Base-by-base conservation (phyloP, 192 early-diverging fungal species). In the Rhizoclosmatium sp. region DNA sequence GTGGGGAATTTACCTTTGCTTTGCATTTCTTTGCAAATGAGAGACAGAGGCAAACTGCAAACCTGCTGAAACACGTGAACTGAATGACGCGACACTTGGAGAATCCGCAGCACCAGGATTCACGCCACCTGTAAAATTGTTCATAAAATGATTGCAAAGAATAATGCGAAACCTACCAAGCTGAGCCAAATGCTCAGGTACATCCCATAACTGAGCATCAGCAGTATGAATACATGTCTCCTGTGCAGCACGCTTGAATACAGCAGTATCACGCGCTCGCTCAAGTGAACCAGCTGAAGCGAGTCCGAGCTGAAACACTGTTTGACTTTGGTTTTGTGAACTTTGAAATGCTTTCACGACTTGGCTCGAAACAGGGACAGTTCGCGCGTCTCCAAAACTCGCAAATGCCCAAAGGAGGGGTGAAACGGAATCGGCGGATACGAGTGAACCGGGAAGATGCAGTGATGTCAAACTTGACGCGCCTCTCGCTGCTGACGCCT, bases 1-100 rank as follows among this genome's bases (percentile, higher is more conserved):
- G 16, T 65, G 12, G 16, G 4, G 44, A 68, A 41, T 41, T 68
- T 41, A 75, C 72, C 72, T 75, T 44, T 62, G 72, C 60, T 75
- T 75, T n/a, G 45, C 21, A 64, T 39, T 62, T 75, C 72, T 59
- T 44, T 56, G 45, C n/a, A 62, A 7, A 19, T 44, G 31, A 2
- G 67, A 69, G 14, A 69, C 42, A 64, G 40, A 39, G 21, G 10
- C 61, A 41, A 64, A 41, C 10, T 5, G 12, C 7, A 7, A 16
- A 10, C 7, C 7, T 69, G 67, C 31, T 9, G 67, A 47, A 3
- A n/a, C 44, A 31, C 39, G 49, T 1, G 70, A 71, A 56, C 51
- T 56, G 47, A 71, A 71, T 4, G 70, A 71, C 16, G 70, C 47
- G 44, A 71, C 7, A 40, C 70, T 71, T 7, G 70, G 19, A 44